Evolutionary conservation across 495 filamentous ascomycete species (phyloP), one percentile per base, ranked within the genome.

Genomic region (Penicillium argentinense): DNA sequence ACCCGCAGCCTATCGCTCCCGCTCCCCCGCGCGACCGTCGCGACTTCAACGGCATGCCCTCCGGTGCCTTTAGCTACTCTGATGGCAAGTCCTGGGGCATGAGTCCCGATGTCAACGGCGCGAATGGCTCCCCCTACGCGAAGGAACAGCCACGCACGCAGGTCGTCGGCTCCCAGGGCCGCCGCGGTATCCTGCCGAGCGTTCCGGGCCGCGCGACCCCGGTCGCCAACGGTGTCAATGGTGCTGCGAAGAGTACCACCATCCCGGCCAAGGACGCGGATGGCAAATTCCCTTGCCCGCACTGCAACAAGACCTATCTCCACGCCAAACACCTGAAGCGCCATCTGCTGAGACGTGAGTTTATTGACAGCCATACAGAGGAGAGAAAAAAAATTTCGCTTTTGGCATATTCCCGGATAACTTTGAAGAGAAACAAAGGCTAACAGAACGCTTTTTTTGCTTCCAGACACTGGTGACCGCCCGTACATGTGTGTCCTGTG

Each of bases 271-370:
- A 97, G 73, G 90, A 96, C 66, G 86, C 88, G 9, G 91, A 97
- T 62, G 91, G 91, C 47, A 97, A 97, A 76, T 98, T 90, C 63
- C 91, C 92, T 29, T 98, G 93, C 71, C 88, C 88, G 54, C 88
- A 97, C 69, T 98, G 93, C 68, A 93, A 85, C 59, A 98, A 97
- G 75, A 96, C 89, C 6, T 98, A 98, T 67, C 81, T 97, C 39
- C 93, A 98, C 68, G 86, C 90, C 24, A 98, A 98, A 75, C 93
- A 98, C 68, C 71, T 98, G 47, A 98, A 98, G 77, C 82, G 93
- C 51, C 93, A 98, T 77, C 76, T 97, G 14, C 76, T 97, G 42
- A 76, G 93, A 74, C 93, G 91, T 96, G 80, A 90, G 91, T 87
- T 50, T n/a, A n/a, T n/a, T n/a, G n/a, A n/a, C n/a, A n/a, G n/a